A percentile compares a stretch with the other conserved stretches of the same genome.
These are phyloP conservation scores for Fraxinus xanthoxyloides DNA, from an alignment of 305 asterid species.

Conservation along the genomic window DNA sequence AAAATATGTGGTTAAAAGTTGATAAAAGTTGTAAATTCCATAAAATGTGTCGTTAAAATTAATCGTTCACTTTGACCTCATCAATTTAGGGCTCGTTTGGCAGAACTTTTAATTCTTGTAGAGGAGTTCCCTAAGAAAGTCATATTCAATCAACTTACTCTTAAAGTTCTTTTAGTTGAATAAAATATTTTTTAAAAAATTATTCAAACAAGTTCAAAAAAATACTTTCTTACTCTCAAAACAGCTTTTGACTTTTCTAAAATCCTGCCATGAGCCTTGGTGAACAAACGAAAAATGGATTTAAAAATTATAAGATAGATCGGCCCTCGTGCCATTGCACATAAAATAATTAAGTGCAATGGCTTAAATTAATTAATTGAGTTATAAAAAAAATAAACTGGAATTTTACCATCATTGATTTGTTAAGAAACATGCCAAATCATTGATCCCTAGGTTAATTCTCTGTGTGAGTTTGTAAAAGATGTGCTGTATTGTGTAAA, in stretches of 20 bases:
- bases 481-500: not conserved
- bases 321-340: conserved; percentile 28
- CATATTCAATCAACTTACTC: not conserved
- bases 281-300: conserved; percentile 19
- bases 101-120: not conserved
- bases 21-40: no score
- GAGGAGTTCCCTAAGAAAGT: no score
- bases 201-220: no score
- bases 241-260: not conserved
- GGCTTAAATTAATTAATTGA: not conserved
- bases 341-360: conserved; percentile 20
- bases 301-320: conserved; percentile 19
- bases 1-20: no score
- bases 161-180: not conserved
- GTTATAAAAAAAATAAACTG: not conserved
- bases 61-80: not conserved
- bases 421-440: not conserved
- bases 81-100: not conserved
- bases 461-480: not conserved
- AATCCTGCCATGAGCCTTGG: no score
- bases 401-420: not conserved
- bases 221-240: no score
- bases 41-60: no score
- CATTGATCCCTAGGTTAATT: not conserved
- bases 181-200: no score